A percentile compares a stretch with the other conserved stretches of the same genome.
Evolutionary conservation across 306 rosid genomes (phyloP).

Genomic region (Prunus mira): DNA sequence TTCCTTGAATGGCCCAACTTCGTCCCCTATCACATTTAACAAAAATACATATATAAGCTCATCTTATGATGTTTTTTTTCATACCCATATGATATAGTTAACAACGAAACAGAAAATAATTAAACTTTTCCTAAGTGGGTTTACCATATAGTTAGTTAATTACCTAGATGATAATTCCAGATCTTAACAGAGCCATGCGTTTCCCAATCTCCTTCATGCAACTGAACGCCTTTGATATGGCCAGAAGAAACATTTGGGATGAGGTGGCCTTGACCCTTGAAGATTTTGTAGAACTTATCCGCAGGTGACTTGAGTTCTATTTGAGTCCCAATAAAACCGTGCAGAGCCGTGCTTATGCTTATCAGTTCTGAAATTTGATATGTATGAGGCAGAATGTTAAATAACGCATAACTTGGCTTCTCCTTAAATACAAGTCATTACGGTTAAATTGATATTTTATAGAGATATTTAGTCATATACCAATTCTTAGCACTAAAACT

Average conservation of each 20-base stretch:
- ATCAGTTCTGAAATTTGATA: too few species aligned
- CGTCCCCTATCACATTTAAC: slow-evolving; percentile 20
- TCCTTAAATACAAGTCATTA: too few species aligned
- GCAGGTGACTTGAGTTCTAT: slow-evolving; percentile 19
- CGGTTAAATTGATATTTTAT: too few species aligned
- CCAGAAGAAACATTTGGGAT: slow-evolving; percentile 22
- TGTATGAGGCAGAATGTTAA: too few species aligned
- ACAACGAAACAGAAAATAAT: too few species aligned
- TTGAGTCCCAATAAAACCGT: slow-evolving; percentile 26
- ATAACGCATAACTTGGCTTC: too few species aligned
- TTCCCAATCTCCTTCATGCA: slow-evolving; percentile 49
- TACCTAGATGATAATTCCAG: slow-evolving; percentile 30
- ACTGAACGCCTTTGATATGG: slow-evolving; percentile 20
- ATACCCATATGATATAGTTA: background rate
- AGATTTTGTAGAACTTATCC: slow-evolving; percentile 26
- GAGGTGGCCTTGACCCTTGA: background rate
- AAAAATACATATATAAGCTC: background rate
- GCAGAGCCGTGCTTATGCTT: background rate
- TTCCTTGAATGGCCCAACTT: slow-evolving; percentile 27
- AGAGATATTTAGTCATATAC: too few species aligned
- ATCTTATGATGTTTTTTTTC: too few species aligned
- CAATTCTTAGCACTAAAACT: too few species aligned
- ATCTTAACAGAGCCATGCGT: slow-evolving; percentile 28
- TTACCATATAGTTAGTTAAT: too few species aligned
- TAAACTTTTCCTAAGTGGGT: too few species aligned